These are phyloP conservation scores for Chaetomium cochliodes DNA, from an alignment of 495 filamentous ascomycete genomes.

Conservation along the genomic window DNA sequence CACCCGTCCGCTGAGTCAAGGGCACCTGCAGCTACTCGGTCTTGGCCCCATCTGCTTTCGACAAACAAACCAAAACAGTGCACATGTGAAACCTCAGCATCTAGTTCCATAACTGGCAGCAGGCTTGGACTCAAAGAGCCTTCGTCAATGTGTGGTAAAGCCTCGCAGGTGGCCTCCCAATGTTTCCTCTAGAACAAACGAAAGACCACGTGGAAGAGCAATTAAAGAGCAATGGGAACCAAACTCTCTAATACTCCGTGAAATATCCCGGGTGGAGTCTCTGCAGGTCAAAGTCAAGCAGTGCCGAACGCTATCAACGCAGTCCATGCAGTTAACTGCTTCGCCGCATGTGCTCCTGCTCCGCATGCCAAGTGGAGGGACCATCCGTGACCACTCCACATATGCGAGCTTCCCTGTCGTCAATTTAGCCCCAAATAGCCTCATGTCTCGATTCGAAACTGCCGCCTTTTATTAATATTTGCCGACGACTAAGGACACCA, in stretches of 20 bases:
- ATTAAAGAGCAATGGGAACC: constrained; percentile 11
- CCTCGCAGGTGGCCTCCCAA: too few species aligned
- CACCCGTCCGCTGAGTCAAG: neutral
- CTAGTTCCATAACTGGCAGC: too few species aligned
- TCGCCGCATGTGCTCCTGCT: constrained; percentile 19
- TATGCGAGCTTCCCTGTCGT: constrained; percentile 15
- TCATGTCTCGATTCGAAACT: constrained; percentile 31
- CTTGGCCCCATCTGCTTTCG: too few species aligned
- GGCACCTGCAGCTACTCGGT: too few species aligned
- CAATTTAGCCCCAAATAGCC: constrained; percentile 41
- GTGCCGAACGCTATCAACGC: constrained; percentile 13
- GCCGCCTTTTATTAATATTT: constrained; percentile 23
- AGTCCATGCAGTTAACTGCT: neutral
- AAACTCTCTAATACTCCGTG: neutral
- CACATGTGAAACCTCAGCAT: too few species aligned
- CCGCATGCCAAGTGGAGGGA: constrained; percentile 16
- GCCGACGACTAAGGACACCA: constrained; percentile 10
- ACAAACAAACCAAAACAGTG: too few species aligned
- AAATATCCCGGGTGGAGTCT: constrained; percentile 11
- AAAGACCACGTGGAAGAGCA: neutral
- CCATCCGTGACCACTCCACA: constrained; percentile 22
- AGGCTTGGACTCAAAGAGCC: too few species aligned
- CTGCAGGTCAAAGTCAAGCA: neutral
- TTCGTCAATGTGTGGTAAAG: too few species aligned
- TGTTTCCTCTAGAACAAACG: too few species aligned